Percentiles rank a stretch among this genome's conserved stretches.
phyloP scores from a whole-genome alignment of 352 stramenopile genomes.

The Saprolegnia diclina region DNA sequence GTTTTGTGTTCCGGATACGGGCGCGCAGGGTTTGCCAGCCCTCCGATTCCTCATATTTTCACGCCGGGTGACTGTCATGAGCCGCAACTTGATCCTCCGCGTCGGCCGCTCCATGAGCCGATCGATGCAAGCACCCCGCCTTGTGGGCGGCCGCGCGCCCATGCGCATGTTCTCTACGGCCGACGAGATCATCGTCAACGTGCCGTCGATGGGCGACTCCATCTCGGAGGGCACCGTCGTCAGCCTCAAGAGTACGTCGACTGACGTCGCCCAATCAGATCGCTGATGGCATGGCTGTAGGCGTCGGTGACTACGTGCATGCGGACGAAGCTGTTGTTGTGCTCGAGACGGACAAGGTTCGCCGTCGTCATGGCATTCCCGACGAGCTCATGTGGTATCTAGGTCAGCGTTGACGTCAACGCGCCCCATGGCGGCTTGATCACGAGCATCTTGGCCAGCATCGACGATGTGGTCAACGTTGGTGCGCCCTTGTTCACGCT shows the following conservation, averaged over 20 bases:
- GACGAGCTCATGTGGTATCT: neutral
- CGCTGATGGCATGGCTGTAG: conserved; percentile 32
- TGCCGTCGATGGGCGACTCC: conserved; percentile 91
- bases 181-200: conserved; percentile 70
- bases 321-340: conserved; percentile 95
- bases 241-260: conserved; percentile 58
- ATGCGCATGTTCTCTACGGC: conserved; percentile 21
- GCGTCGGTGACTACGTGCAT: conserved; percentile 92
- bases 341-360: conserved; percentile 98
- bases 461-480: conserved; percentile 96
- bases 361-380: neutral
- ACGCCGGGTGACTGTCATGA: conserved; percentile 2
- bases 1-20: neutral
- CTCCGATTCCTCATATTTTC: conserved; percentile 3
- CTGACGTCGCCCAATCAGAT: conserved; percentile 3
- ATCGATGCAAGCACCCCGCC: conserved; percentile 1
- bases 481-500: conserved; percentile 88
- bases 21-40: neutral
- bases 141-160: neutral
- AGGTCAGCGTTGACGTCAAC: conserved; percentile 89
- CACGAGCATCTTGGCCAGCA: conserved; percentile 88
- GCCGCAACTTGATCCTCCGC: conserved; percentile 7
- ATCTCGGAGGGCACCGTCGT: conserved; percentile 98
- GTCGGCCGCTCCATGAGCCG: conserved; percentile 6
- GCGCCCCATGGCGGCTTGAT: conserved; percentile 87